Evolutionary conservation across 208 protist genomes (phyloP).

Genomic region (Hexamita inflata): DNA sequence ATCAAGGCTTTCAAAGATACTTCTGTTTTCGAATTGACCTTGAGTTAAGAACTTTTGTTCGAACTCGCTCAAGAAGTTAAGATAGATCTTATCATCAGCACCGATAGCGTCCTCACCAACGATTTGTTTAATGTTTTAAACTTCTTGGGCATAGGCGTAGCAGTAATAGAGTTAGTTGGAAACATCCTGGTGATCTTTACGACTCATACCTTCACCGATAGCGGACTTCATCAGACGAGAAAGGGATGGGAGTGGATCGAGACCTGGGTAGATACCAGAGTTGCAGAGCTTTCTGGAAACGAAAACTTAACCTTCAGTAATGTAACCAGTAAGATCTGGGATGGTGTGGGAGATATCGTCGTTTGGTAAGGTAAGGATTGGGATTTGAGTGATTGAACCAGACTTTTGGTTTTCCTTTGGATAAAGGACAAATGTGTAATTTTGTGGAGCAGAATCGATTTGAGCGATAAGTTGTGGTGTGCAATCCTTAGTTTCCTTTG

Average conservation of each 20-base stretch:
- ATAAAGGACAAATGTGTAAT: background rate
- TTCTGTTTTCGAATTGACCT: conserved; percentile 71
- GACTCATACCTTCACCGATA: conserved; percentile 95
- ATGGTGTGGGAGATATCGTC: conserved; percentile 99
- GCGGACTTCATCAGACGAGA: conserved; percentile 99
- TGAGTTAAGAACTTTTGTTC: conserved; percentile 95
- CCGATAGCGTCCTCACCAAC: conserved; percentile 96
- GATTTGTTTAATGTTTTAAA: conserved; percentile 94
- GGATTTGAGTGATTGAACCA: conserved; percentile 99
- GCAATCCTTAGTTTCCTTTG: background rate
- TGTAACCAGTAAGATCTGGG: conserved; percentile 99
- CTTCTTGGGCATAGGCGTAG: conserved; percentile 98
- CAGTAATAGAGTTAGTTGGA: conserved; percentile 99
- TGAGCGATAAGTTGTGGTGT: background rate
- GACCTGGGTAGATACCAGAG: conserved; percentile 90
- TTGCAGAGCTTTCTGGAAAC: conserved; percentile 97
- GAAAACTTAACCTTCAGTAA: conserved; percentile 97
- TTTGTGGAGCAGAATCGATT: background rate
- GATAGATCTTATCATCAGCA: conserved; percentile 87
- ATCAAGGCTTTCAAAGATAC: conserved; percentile 93
- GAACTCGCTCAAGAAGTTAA: conserved; percentile 98
- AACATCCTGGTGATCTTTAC: conserved; percentile 90
- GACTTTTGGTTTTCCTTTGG: background rate
- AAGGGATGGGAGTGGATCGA: conserved; percentile 98
- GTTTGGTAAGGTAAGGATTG: conserved; percentile 99